Evolutionary conservation across 495 filamentous ascomycete species (phyloP).

Genomic region (Aspergillus diversus): DNA sequence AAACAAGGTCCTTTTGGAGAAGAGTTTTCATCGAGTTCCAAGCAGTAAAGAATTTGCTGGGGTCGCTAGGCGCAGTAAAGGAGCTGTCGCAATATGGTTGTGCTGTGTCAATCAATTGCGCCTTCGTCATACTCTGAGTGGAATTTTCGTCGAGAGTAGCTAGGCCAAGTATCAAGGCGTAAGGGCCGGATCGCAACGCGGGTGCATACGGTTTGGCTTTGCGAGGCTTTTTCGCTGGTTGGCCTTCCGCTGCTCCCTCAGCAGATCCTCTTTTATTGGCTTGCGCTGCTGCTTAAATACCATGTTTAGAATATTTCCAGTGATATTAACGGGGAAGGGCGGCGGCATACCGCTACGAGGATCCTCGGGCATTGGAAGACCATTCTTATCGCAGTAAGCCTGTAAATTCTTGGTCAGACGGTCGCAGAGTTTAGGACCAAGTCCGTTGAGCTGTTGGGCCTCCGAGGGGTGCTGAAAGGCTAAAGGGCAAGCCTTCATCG

Average conservation of each 20-base stretch:
- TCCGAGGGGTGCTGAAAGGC: conserved; percentile 75
- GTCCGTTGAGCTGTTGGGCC: conserved; percentile 70
- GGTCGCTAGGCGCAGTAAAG: conserved; percentile 68
- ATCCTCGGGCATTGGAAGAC: conserved; percentile 68
- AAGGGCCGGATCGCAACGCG: conserved; percentile 69
- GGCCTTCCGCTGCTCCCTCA: conserved; percentile 36
- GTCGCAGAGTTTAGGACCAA: conserved; percentile 71
- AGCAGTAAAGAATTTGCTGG: conserved; percentile 75
- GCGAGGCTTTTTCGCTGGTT: conserved; percentile 65
- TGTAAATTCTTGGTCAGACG: conserved; percentile 71
- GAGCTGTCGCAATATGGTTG: conserved; percentile 76
- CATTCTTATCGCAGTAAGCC: conserved; percentile 68
- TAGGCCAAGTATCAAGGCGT: conserved; percentile 73
- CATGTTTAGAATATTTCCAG: conserved; percentile 14
- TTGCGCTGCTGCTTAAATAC: conserved; percentile 16
- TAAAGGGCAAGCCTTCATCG: conserved; percentile 78
- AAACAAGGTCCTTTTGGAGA: conserved; percentile 73
- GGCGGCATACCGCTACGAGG: conserved; percentile 42
- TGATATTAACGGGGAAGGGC: not conserved
- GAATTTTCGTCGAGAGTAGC: conserved; percentile 60
- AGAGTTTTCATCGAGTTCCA: conserved; percentile 88
- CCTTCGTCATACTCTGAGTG: conserved; percentile 64
- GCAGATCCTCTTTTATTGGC: conserved; percentile 50
- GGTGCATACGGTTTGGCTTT: conserved; percentile 75
- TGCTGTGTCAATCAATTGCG: conserved; percentile 68